A percentile compares a stretch with the other conserved stretches of the same genome.
phyloP scores from a whole-genome alignment of 139 green algal species.

The Trebouxia sp. region DNA sequence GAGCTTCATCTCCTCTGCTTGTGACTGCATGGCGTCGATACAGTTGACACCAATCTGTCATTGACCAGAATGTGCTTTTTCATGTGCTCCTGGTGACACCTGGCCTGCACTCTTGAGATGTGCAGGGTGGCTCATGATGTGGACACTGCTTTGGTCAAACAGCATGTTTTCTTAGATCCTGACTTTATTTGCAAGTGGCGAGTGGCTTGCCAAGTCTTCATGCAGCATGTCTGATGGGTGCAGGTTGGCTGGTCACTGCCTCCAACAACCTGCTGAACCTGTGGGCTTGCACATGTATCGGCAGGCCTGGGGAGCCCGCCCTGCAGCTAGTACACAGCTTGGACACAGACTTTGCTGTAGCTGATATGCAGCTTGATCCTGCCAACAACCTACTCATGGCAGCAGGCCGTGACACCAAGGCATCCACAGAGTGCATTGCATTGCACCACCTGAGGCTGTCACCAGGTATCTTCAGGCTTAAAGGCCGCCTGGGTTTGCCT shows the following conservation, averaged over 20 bases:
- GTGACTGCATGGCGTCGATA: not conserved
- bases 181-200: too few relatives aligned
- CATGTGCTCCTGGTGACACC: too few relatives aligned
- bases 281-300: conserved; percentile 62
- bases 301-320: conserved; percentile 42
- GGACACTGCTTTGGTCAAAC: too few relatives aligned
- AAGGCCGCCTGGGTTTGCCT: not conserved
- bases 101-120: too few relatives aligned
- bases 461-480: conserved; percentile 15
- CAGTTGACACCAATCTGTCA: too few relatives aligned
- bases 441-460: not conserved
- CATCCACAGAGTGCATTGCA: not conserved
- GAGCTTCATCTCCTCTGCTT: too few relatives aligned
- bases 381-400: conserved; percentile 3
- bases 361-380: conserved; percentile 9
- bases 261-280: conserved; percentile 64
- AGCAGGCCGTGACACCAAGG: not conserved
- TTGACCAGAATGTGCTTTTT: too few relatives aligned
- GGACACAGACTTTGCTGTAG: not conserved
- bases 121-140: too few relatives aligned
- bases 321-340: conserved; percentile 40
- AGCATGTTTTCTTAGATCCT: too few relatives aligned
- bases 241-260: conserved; percentile 42
- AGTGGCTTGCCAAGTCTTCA: too few relatives aligned
- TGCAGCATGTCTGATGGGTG: too few relatives aligned